A percentile compares a stretch with the other conserved stretches of the same genome.
These are phyloP conservation scores for Penicillium salamii DNA, from an alignment of 495 filamentous ascomycete species.

Conservation along the genomic window DNA sequence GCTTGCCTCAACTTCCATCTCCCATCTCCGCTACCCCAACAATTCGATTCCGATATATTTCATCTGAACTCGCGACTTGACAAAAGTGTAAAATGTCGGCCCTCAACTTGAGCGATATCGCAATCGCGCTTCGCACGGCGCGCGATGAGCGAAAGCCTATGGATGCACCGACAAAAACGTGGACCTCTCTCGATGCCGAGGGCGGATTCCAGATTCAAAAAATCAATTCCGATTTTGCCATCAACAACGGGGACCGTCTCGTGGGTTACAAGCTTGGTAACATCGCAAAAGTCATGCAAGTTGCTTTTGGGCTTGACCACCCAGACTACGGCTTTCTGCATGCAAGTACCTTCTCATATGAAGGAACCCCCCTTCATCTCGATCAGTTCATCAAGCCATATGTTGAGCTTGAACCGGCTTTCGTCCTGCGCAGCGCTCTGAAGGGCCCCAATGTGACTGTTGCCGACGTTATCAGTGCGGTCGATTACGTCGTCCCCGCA, in stretches of 20 bases:
- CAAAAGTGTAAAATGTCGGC: too few species aligned
- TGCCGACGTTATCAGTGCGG: constrained; percentile 20
- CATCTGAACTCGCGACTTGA: too few species aligned
- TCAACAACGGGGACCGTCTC: constrained; percentile 16
- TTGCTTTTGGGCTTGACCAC: constrained; percentile 19
- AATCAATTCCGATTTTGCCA: constrained; percentile 4
- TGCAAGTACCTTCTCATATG: constrained; percentile 19
- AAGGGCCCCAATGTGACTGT: constrained; percentile 19
- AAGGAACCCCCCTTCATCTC: constrained; percentile 8
- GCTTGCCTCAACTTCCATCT: too few species aligned
- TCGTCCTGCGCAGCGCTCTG: constrained; percentile 13
- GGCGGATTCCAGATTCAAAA: too few species aligned
- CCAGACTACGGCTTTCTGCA: constrained; percentile 22
- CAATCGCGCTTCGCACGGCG: too few species aligned
- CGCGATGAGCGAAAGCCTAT: too few species aligned
- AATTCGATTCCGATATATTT: too few species aligned
- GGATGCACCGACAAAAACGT: too few species aligned
- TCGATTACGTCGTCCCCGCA: constrained; percentile 20
- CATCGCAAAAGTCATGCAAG: constrained; percentile 25
- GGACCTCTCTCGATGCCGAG: too few species aligned
- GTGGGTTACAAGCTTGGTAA: constrained; percentile 23
- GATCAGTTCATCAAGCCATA: constrained; percentile 21
- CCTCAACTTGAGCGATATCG: too few species aligned
- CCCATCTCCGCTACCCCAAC: too few species aligned
- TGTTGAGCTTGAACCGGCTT: constrained; percentile 21